Percentiles rank a stretch among this genome's conserved stretches.
These are phyloP conservation scores for Grosmannia huntii DNA, from an alignment of 2,329 filamentous ascomycete genomes.

Conservation along the genomic window DNA sequence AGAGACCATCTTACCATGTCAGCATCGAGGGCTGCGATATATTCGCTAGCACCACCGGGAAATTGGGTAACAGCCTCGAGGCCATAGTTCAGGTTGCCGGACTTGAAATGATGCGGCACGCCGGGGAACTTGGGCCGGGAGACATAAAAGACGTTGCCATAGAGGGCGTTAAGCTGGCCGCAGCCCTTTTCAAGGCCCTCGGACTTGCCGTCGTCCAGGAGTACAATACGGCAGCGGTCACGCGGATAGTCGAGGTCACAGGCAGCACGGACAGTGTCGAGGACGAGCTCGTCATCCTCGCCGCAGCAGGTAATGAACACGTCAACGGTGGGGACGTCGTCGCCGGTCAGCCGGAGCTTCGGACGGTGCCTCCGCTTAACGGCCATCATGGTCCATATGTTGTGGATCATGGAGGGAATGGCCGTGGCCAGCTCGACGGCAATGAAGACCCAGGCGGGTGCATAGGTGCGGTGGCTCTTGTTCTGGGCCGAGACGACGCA, in stretches of 20 bases:
- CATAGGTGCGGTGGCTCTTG: slow-evolving; percentile 24
- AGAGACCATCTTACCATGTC: slow-evolving; percentile 37
- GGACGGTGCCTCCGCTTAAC: slow-evolving; percentile 27
- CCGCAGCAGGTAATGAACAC: slow-evolving; percentile 45
- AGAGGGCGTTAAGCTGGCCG: slow-evolving; percentile 25
- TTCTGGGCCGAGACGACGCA: slow-evolving; percentile 39
- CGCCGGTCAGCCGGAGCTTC: slow-evolving; percentile 36
- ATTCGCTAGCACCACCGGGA: slow-evolving; percentile 41
- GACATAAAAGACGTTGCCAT: slow-evolving; percentile 39
- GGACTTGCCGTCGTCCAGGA: slow-evolving; percentile 42
- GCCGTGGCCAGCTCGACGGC: slow-evolving; percentile 13
- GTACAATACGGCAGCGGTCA: slow-evolving; percentile 37
- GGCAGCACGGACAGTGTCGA: slow-evolving; percentile 44
- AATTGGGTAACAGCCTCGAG: slow-evolving; percentile 35
- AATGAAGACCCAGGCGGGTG: slow-evolving; percentile 18
- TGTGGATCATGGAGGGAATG: slow-evolving; percentile 13
- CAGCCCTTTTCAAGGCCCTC: slow-evolving; percentile 24
- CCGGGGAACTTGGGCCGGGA: slow-evolving; percentile 35
- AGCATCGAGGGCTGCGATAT: slow-evolving; percentile 51
- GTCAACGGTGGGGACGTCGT: slow-evolving; percentile 40
- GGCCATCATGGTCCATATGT: slow-evolving; percentile 13
- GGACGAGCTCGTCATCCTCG: slow-evolving; percentile 40
- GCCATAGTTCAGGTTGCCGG: slow-evolving; percentile 51
- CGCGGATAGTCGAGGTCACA: slow-evolving; percentile 41
- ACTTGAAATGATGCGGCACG: slow-evolving; percentile 46